phyloP scores from a whole-genome alignment of 2,329 filamentous ascomycete species.

The Cladophialophora exuberans region DNA sequence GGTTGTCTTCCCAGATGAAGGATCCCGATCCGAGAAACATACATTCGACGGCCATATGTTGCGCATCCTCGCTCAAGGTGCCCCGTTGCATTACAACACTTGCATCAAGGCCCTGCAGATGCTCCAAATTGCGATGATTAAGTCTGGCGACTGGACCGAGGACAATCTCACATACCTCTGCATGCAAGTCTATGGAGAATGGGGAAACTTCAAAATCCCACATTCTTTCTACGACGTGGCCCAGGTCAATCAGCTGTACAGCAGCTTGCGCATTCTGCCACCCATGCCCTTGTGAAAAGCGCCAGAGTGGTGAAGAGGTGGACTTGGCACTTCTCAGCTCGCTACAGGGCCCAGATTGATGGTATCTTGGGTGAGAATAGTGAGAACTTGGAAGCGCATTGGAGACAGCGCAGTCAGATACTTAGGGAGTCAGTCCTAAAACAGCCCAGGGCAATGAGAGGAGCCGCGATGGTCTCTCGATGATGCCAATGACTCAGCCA shows the following conservation, averaged over 20 bases:
- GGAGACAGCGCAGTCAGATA: neutral
- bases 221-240: slow-evolving; percentile 21
- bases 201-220: slow-evolving; percentile 25
- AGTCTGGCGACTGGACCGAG: slow-evolving; percentile 22
- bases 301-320: neutral
- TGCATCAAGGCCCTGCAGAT: slow-evolving; percentile 21
- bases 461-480: no score
- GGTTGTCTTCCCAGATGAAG: slow-evolving; percentile 14
- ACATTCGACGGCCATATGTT: slow-evolving; percentile 21
- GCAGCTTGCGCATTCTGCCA: neutral
- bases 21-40: neutral
- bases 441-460: no score
- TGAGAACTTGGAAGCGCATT: neutral
- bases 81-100: slow-evolving; percentile 7
- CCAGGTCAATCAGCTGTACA: slow-evolving; percentile 17
- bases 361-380: neutral
- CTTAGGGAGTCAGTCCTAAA: no score
- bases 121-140: slow-evolving; percentile 20
- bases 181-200: slow-evolving; percentile 27
- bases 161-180: slow-evolving; percentile 19
- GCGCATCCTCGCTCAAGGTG: slow-evolving; percentile 12
- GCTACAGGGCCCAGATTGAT: no score
- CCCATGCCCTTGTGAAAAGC: neutral
- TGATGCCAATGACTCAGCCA: no score
- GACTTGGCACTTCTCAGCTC: no score